These are phyloP conservation scores for Raphanus raphanistrum DNA, from an alignment of 345 rosid genomes.

Conservation along the genomic window DNA sequence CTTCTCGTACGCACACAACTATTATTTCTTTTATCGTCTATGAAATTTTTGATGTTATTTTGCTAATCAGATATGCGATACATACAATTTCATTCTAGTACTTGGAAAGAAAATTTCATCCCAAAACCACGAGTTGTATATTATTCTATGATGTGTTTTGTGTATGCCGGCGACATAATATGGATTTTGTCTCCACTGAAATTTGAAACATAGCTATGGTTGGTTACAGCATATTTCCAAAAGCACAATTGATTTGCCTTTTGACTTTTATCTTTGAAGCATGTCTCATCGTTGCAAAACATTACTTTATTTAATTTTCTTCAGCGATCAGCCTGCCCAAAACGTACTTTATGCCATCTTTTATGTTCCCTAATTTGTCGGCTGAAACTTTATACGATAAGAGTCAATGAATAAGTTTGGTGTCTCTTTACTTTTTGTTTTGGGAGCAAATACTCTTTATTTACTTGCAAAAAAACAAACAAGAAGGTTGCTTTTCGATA, in stretches of 20 bases:
- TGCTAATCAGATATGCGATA: too few relatives aligned
- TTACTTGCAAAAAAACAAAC: not conserved
- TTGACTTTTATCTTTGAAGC: slow-evolving; percentile 34
- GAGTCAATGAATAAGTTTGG: slow-evolving; percentile 21
- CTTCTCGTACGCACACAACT: too few relatives aligned
- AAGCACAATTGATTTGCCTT: slow-evolving; percentile 30
- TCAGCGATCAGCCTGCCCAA: slow-evolving; percentile 35
- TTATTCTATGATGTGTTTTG: slow-evolving; percentile 21
- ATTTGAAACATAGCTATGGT: slow-evolving; percentile 32
- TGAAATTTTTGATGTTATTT: too few relatives aligned
- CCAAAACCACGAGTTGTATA: not conserved
- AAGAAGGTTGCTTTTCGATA: slow-evolving; percentile 9
- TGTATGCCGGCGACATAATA: slow-evolving; percentile 29
- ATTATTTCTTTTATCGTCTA: too few relatives aligned
- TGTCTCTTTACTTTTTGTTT: slow-evolving; percentile 15
- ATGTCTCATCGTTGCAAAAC: slow-evolving; percentile 42
- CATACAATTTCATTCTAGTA: not conserved
- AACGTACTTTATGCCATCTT: slow-evolving; percentile 34
- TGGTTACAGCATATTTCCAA: slow-evolving; percentile 35
- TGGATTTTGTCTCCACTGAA: slow-evolving; percentile 31
- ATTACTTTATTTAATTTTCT: slow-evolving; percentile 26
- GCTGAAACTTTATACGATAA: slow-evolving; percentile 22
- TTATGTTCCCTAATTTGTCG: slow-evolving; percentile 42
- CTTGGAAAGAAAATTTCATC: not conserved
- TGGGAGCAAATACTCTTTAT: not conserved